A percentile compares a stretch with the other conserved stretches of the same genome.
Evolutionary conservation across 208 protist genomes (phyloP).

Genomic region (Wallacemonas sp.): DNA sequence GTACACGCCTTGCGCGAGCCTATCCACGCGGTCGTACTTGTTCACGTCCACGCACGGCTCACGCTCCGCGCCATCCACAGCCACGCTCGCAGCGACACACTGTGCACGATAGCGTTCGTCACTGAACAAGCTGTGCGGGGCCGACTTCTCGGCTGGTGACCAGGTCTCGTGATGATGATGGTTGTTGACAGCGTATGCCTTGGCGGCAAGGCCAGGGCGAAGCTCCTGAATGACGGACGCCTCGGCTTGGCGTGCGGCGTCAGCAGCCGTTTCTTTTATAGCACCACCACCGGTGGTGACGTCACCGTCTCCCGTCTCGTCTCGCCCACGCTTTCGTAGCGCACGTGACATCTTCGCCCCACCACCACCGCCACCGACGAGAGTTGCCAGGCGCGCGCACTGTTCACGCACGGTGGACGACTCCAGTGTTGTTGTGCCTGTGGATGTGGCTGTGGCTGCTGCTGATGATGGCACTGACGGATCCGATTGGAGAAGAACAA

Average conservation of each 20-base stretch:
- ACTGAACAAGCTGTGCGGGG: constrained; percentile 10
- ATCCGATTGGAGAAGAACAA: background rate
- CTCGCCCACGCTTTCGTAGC: background rate
- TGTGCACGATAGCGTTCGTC: constrained; percentile 24
- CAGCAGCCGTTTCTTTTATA: background rate
- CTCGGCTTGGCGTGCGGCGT: background rate
- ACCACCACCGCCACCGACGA: background rate
- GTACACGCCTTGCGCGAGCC: constrained; percentile 81
- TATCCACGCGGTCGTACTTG: constrained; percentile 46
- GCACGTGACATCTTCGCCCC: too few species aligned
- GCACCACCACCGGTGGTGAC: background rate
- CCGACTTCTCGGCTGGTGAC: background rate
- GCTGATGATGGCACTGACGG: too few species aligned
- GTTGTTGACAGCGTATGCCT: background rate
- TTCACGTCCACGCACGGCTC: constrained; percentile 60
- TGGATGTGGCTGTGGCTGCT: too few species aligned
- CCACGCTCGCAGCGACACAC: constrained; percentile 25
- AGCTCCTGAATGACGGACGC: background rate
- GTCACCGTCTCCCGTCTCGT: background rate
- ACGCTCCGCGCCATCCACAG: constrained; percentile 35
- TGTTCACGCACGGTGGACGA: background rate
- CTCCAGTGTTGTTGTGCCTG: too few species aligned
- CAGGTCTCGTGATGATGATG: too few species aligned
- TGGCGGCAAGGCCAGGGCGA: background rate
- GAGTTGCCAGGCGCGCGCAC: background rate